phyloP scores from a whole-genome alignment of 257 asterid species.

The Paulownia fortunei region DNA sequence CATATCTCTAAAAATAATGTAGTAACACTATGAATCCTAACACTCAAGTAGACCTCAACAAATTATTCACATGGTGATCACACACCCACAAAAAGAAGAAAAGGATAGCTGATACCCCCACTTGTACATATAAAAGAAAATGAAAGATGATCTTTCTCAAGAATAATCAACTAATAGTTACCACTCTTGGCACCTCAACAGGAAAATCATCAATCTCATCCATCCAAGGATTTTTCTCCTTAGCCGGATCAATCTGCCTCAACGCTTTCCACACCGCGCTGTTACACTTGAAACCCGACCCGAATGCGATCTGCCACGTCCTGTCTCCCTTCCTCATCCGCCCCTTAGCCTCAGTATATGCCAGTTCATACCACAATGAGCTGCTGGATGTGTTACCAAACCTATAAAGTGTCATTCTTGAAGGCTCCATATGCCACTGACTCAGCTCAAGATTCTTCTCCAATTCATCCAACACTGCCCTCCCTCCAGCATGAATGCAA shows the following conservation, averaged over 20 bases:
- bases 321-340: conserved; percentile 54
- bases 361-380: conserved; percentile 59
- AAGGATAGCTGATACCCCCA: no score
- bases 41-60: no score
- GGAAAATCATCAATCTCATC: conserved; percentile 56
- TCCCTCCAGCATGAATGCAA: conserved; percentile 61
- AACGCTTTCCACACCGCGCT: conserved; percentile 58
- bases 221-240: conserved; percentile 58
- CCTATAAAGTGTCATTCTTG: conserved; percentile 58
- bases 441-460: conserved; percentile 52
- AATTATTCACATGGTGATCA: not conserved
- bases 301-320: conserved; percentile 65
- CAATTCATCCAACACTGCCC: conserved; percentile 53
- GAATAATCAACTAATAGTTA: conserved; percentile 10
- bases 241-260: conserved; percentile 42
- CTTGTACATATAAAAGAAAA: no score
- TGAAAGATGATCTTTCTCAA: no score
- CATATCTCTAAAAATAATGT: conserved; percentile 19
- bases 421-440: conserved; percentile 59
- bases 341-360: conserved; percentile 56
- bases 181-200: conserved; percentile 56
- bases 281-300: conserved; percentile 64
- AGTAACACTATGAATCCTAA: conserved; percentile 10
- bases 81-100: not conserved
- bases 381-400: conserved; percentile 62